A percentile compares a stretch with the other conserved stretches of the same genome.
These are phyloP conservation scores for Aphanocladium album DNA, from an alignment of 2,329 filamentous ascomycete species.

Conservation along the genomic window DNA sequence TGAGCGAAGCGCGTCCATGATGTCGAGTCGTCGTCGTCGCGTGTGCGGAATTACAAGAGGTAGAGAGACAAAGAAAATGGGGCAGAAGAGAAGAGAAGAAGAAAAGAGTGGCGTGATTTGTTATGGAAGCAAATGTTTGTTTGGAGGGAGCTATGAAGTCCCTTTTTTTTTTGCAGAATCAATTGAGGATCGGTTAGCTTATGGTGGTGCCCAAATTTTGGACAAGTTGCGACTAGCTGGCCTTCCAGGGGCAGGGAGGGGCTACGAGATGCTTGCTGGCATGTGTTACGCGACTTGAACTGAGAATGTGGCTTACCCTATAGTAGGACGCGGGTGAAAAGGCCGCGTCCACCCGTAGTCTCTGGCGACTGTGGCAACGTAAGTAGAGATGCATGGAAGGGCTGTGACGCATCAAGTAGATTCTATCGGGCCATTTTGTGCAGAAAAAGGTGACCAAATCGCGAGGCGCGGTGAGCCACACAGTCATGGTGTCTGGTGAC, in stretches of 20 bases:
- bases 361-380: neutral
- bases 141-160: neutral
- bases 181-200: neutral
- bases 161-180: neutral
- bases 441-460: neutral
- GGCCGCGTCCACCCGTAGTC: neutral
- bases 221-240: neutral
- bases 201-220: neutral
- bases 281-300: conserved; percentile 1
- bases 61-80: neutral
- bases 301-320: neutral
- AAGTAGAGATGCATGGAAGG: neutral
- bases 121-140: neutral
- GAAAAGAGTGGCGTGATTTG: conserved; percentile 10
- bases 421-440: conserved; percentile 3
- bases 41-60: conserved; percentile 4
- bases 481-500: conserved; percentile 13
- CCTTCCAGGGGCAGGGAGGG: neutral
- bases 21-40: conserved; percentile 9
- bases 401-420: neutral
- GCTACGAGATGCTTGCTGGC: neutral
- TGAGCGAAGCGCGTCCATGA: conserved; percentile 58
- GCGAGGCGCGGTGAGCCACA: neutral
- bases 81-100: neutral
- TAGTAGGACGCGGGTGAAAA: neutral